Conservation (phyloP, 2,329 filamentous ascomycete species). For the Hymenoscyphus scutula region DNA sequence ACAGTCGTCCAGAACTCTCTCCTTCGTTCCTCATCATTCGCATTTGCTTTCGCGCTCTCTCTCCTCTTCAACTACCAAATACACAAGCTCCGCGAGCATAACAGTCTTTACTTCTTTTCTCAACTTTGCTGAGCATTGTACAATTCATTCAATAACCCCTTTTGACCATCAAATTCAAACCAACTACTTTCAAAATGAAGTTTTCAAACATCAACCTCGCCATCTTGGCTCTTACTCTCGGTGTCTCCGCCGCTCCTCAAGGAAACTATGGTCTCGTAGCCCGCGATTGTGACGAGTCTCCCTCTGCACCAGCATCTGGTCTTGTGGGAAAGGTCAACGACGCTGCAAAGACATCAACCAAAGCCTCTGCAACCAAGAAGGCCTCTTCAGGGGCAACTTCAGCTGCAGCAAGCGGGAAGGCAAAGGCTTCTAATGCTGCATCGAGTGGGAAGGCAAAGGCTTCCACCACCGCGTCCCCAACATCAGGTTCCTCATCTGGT, state of each 20-base stretch:
- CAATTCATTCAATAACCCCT: not conserved
- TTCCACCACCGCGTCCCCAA: not conserved
- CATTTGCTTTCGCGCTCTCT: not conserved
- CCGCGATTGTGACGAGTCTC: not conserved
- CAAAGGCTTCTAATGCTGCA: not conserved
- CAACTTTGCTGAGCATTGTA: slow-evolving; percentile 12
- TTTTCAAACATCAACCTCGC: slow-evolving; percentile 10
- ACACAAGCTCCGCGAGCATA: slow-evolving; percentile 10
- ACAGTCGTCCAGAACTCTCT: not conserved
- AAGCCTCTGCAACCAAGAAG: no score
- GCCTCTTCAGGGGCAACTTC: no score
- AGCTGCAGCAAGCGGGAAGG: not conserved
- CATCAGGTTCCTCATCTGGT: slow-evolving; percentile 29
- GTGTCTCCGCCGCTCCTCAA: slow-evolving; percentile 9
- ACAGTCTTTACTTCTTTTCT: slow-evolving; percentile 4
- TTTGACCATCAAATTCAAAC: not conserved
- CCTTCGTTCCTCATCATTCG: slow-evolving; percentile 3
- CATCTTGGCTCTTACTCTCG: slow-evolving; percentile 10
- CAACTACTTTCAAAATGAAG: slow-evolving; percentile 12
- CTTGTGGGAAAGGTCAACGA: not conserved
- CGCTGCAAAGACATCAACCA: not conserved
- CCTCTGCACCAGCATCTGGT: not conserved
- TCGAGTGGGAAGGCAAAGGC: not conserved
- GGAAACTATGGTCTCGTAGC: not conserved
- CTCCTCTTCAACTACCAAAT: slow-evolving; percentile 1